A percentile compares a stretch with the other conserved stretches of the same genome.
Evolutionary conservation across 1,284 basidiomycete genomes (phyloP).

Genomic region (Melampsora larici-populina): DNA sequence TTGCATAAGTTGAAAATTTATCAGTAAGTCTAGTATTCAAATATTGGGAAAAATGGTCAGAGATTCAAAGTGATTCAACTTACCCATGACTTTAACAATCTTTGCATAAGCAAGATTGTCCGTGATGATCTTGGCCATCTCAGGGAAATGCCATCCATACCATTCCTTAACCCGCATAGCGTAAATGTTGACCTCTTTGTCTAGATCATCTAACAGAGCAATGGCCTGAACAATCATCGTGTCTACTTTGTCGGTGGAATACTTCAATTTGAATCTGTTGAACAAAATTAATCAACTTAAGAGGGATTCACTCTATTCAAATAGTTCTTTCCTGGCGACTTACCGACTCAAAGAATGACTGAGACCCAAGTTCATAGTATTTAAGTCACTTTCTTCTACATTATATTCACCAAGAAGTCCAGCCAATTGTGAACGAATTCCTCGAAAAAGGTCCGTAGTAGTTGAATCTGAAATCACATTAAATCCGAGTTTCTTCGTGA

Average conservation of each 20-base stretch:
- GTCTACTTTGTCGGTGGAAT: slow-evolving; percentile 98
- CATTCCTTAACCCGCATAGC: slow-evolving; percentile 84
- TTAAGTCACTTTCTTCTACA: slow-evolving; percentile 73
- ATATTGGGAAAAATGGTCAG: too few relatives aligned
- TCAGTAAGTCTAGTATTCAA: too few relatives aligned
- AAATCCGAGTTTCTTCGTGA: slow-evolving; percentile 90
- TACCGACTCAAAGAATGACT: slow-evolving; percentile 91
- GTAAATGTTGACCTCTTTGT: slow-evolving; percentile 99
- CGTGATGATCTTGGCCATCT: slow-evolving; percentile 96
- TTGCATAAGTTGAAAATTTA: slow-evolving; percentile 23
- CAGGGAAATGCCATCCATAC: slow-evolving; percentile 53
- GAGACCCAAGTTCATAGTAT: slow-evolving; percentile 95
- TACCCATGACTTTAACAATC: slow-evolving; percentile 62
- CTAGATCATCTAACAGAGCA: slow-evolving; percentile 93
- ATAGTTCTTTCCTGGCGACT: too few relatives aligned
- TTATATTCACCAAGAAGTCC: slow-evolving; percentile 63
- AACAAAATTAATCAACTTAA: too few relatives aligned
- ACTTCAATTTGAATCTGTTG: slow-evolving; percentile 92
- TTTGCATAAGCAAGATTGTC: slow-evolving; percentile 97
- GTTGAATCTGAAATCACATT: slow-evolving; percentile 70
- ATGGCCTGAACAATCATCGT: slow-evolving; percentile 99
- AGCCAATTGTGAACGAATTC: slow-evolving; percentile 84
- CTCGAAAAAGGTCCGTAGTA: slow-evolving; percentile 83
- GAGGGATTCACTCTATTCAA: too few relatives aligned
- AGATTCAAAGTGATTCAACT: not conserved